Evolutionary conservation across 495 filamentous ascomycete species (phyloP).

Genomic region (Hypoxylon crocopeplum): DNA sequence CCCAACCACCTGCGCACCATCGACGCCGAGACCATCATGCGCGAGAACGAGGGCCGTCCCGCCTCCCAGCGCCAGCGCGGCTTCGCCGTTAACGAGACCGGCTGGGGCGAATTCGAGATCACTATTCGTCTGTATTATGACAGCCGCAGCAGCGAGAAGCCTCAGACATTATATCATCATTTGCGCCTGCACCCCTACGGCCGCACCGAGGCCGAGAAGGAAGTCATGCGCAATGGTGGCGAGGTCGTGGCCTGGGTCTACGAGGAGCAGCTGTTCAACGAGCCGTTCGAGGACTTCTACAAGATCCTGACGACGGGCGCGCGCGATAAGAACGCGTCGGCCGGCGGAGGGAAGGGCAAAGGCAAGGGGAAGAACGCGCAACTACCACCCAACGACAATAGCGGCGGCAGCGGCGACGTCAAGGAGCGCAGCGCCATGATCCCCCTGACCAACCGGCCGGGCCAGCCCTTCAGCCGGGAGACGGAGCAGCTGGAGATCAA

Average conservation of each 20-base stretch:
- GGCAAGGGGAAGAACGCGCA: slow-evolving; percentile 44
- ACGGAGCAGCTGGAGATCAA: slow-evolving; percentile 76
- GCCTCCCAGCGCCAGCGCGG: slow-evolving; percentile 26
- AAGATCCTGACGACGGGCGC: slow-evolving; percentile 76
- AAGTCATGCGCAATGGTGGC: slow-evolving; percentile 65
- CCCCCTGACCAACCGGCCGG: slow-evolving; percentile 65
- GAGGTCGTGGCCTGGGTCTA: slow-evolving; percentile 77
- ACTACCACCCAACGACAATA: slow-evolving; percentile 27
- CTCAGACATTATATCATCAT: slow-evolving; percentile 88
- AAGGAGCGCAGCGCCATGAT: slow-evolving; percentile 73
- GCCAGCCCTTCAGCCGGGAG: slow-evolving; percentile 75
- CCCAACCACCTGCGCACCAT: slow-evolving; percentile 80
- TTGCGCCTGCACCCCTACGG: slow-evolving; percentile 92
- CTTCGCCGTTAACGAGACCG: slow-evolving; percentile 88
- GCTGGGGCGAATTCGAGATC: slow-evolving; percentile 98
- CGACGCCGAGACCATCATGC: slow-evolving; percentile 64
- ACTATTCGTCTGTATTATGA: slow-evolving; percentile 91
- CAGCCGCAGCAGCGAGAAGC: slow-evolving; percentile 84
- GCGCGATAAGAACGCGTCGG: slow-evolving; percentile 40
- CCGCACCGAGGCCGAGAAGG: slow-evolving; percentile 72
- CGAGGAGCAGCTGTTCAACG: slow-evolving; percentile 94
- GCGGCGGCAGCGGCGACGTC: slow-evolving; percentile 55
- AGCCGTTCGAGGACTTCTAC: slow-evolving; percentile 89
- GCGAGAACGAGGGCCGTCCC: slow-evolving; percentile 60
- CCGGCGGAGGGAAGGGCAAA: slow-evolving; percentile 54